Percentiles rank a stretch among this genome's conserved stretches.
Evolutionary conservation across 208 protist species (phyloP).

Genomic region (Acanthamoeba divionensis): DNA sequence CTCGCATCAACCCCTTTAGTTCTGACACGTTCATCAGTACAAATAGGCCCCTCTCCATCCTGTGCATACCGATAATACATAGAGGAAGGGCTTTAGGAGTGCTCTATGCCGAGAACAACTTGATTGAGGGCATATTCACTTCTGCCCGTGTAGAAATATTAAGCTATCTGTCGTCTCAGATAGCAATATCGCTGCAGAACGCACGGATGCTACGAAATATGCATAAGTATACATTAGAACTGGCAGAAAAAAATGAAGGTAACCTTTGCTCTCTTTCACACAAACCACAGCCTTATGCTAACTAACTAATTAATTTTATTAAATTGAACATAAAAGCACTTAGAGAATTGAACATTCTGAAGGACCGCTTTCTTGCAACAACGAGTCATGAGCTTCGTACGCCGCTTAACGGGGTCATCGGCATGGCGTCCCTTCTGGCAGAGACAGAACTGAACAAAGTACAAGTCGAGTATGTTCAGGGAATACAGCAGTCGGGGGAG

Average conservation of each 20-base stretch:
- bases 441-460: constrained; percentile 35
- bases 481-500: constrained; percentile 19
- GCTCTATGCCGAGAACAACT: not conserved
- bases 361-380: constrained; percentile 25
- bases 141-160: not conserved
- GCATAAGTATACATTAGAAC: not conserved
- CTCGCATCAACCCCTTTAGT: not conserved
- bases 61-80: not conserved
- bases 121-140: not conserved
- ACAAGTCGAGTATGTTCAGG: not conserved
- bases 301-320: not conserved
- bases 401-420: constrained; percentile 68
- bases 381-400: constrained; percentile 66
- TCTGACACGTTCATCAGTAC: not conserved
- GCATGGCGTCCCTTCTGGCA: constrained; percentile 55
- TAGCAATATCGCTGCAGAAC: constrained; percentile 20
- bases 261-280: not conserved
- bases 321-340: too few relatives aligned
- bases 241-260: not conserved
- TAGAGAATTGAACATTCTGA: not conserved
- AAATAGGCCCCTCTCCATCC: not conserved
- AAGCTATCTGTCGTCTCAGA: not conserved
- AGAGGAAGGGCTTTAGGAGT: not conserved
- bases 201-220: not conserved
- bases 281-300: not conserved